These are phyloP conservation scores for Leucogyrophana mollusca DNA, from an alignment of 768 basidiomycete genomes.

Conservation along the genomic window DNA sequence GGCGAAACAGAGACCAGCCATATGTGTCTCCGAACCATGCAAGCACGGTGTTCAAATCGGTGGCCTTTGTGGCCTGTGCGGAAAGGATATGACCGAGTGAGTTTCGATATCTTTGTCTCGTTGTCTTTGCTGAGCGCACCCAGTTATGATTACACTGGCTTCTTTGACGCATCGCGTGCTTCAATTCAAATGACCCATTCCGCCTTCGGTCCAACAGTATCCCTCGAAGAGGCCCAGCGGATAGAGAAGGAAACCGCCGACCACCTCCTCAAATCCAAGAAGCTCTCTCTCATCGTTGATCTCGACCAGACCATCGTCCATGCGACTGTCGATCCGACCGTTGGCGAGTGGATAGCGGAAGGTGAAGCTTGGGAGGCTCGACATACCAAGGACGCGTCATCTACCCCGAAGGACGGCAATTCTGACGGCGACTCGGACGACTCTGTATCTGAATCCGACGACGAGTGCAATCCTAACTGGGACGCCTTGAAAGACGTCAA, in stretches of 20 bases:
- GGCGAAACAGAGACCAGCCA: slow-evolving; percentile 59
- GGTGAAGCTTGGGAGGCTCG: slow-evolving; percentile 78
- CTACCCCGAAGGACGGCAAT: slow-evolving; percentile 26
- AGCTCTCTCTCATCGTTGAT: slow-evolving; percentile 95
- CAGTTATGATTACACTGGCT: slow-evolving; percentile 84
- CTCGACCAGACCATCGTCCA: slow-evolving; percentile 99
- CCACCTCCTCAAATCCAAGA: slow-evolving; percentile 70
- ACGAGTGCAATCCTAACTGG: slow-evolving; percentile 89
- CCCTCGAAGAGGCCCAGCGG: slow-evolving; percentile 86
- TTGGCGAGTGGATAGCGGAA: slow-evolving; percentile 94
- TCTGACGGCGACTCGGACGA: slow-evolving; percentile 40
- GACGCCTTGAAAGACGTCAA: slow-evolving; percentile 88
- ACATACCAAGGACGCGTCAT: slow-evolving; percentile 42
- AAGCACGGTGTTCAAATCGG: slow-evolving; percentile 92
- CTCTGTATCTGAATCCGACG: slow-evolving; percentile 38
- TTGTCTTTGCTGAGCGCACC: slow-evolving; percentile 11
- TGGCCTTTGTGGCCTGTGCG: slow-evolving; percentile 92
- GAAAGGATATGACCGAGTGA: slow-evolving; percentile 92
- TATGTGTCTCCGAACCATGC: slow-evolving; percentile 85
- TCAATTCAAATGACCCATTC: slow-evolving; percentile 95
- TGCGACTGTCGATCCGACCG: slow-evolving; percentile 97
- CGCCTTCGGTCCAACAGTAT: slow-evolving; percentile 87
- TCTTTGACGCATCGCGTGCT: slow-evolving; percentile 82
- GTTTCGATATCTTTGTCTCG: slow-evolving; percentile 25
- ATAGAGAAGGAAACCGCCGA: slow-evolving; percentile 83